Evolutionary conservation across 345 rosid genomes (phyloP), one percentile per base, ranked within the genome.

Genomic region (Arabidopsis suecica): DNA sequence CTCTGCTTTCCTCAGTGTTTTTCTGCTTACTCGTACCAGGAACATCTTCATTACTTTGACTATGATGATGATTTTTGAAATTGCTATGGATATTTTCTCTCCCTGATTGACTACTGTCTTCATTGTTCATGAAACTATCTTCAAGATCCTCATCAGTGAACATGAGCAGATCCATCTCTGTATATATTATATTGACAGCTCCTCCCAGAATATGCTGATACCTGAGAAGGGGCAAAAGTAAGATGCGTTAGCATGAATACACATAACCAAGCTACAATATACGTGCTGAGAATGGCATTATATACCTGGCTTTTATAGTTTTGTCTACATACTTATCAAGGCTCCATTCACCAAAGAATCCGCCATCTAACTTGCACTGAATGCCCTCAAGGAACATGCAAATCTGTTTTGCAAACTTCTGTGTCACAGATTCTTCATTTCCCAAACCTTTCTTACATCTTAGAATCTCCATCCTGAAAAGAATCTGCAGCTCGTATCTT

Each of bases 311-410:
- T 70, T 84, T 90, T 62, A 90, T 88, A 67, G 81, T 85, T 81
- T 87, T 89, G 69, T 60, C 93, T 53, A 89, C 90, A 73, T 95
- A 95, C 74, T 84, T 83, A 65, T 87, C 88, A 68, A 95, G 89
- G 83, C 88, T 92, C 99, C 98, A 92, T 64, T 92, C 96, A 51
- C 94, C 92, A 64, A 95, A 95, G 83, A 92, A 92, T 49, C 92
- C 97, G 53, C 96, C 94, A 59, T 89, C 88, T 49, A 92, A 84
- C 75, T 87, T 89, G 72, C 91, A 90, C 57, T 87, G 98, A 42
- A 92, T 84, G 71, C 83, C 80, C 82, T 92, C 98, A 50, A 95
- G 69, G 49, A 89, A 82, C 61, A 65, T 72, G 88, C 97, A 88
- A 60, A 95, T 90, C 56, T 95, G 89, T 82, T 85, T 90, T 23